A percentile compares a stretch with the other conserved stretches of the same genome.
These are phyloP conservation scores for Metschnikowia corniflorae DNA, from an alignment of 805 yeast genomes.

Conservation along the genomic window DNA sequence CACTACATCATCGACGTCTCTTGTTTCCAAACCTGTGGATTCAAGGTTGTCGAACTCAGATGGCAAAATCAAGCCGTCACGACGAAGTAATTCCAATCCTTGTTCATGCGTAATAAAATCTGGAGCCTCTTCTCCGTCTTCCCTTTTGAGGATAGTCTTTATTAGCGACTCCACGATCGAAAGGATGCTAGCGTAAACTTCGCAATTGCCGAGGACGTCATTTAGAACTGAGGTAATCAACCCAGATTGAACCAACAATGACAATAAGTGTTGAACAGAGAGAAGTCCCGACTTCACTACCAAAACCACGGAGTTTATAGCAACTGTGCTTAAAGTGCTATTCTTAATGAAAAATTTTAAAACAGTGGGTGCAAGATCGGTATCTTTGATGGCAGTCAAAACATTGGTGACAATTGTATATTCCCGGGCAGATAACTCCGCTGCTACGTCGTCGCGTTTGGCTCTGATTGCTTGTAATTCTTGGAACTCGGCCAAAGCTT, in stretches of 20 bases:
- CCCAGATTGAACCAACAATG: constrained; percentile 35
- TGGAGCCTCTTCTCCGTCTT: constrained; percentile 4
- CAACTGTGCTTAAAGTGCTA: constrained; percentile 22
- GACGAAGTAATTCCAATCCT: constrained; percentile 14
- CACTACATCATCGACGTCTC: constrained; percentile 28
- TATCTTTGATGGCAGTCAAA: constrained; percentile 34
- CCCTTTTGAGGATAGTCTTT: constrained; percentile 7
- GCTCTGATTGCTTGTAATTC: constrained; percentile 18
- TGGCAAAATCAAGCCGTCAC: constrained; percentile 13
- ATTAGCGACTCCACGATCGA: constrained; percentile 29
- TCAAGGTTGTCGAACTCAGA: constrained; percentile 7
- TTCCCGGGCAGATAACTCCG: constrained; percentile 33
- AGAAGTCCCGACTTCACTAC: constrained; percentile 32
- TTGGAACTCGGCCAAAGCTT: constrained; percentile 24
- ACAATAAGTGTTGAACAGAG: constrained; percentile 30
- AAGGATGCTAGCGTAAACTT: constrained; percentile 33
- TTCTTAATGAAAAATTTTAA: constrained; percentile 31
- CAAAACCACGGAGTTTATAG: constrained; percentile 19
- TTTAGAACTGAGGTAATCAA: constrained; percentile 33
- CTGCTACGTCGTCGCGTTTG: constrained; percentile 29
- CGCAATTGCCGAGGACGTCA: constrained; percentile 37
- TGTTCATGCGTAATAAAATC: constrained; percentile 8
- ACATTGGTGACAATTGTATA: constrained; percentile 39
- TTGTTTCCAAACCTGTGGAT: constrained; percentile 5
- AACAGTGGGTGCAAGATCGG: constrained; percentile 35